Conservation (phyloP, 2,329 filamentous ascomycete genomes). For the Cordyceps cateniannulata region DNA sequence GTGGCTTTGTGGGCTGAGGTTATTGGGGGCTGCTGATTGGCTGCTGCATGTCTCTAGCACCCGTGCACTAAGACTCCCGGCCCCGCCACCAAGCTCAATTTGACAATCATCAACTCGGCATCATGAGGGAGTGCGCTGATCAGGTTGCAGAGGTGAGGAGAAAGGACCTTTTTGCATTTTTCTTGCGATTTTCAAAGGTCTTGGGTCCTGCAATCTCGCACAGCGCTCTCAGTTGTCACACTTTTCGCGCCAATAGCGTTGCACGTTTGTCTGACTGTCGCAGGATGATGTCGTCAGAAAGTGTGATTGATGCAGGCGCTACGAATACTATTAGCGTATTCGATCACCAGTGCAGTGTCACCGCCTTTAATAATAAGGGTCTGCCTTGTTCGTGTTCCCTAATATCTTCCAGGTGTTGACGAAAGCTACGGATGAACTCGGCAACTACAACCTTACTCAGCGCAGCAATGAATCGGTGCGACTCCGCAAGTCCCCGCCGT, state of each 20-base stretch:
- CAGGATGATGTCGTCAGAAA: neutral
- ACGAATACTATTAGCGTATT: neutral
- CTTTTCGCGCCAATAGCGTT: neutral
- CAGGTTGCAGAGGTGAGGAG: neutral
- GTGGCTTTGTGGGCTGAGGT: neutral
- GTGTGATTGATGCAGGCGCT: neutral
- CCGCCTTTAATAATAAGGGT: neutral
- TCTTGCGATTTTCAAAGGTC: no score
- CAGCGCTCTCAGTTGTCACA: neutral
- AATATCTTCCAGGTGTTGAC: no score
- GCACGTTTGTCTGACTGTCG: neutral
- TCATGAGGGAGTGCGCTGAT: neutral
- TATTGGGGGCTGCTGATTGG: neutral
- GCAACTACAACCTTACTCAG: no score
- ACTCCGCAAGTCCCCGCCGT: neutral
- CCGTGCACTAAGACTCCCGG: neutral
- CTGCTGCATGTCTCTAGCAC: constrained; percentile 7
- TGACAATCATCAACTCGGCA: neutral
- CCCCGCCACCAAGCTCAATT: neutral
- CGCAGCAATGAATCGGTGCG: no score
- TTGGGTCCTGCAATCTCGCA: no score
- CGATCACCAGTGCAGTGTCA: no score
- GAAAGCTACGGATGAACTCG: no score
- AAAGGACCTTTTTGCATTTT: no score
- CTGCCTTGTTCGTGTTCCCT: no score